phyloP scores from a whole-genome alignment of 495 filamentous ascomycete species.

The Lepraria neglecta region DNA sequence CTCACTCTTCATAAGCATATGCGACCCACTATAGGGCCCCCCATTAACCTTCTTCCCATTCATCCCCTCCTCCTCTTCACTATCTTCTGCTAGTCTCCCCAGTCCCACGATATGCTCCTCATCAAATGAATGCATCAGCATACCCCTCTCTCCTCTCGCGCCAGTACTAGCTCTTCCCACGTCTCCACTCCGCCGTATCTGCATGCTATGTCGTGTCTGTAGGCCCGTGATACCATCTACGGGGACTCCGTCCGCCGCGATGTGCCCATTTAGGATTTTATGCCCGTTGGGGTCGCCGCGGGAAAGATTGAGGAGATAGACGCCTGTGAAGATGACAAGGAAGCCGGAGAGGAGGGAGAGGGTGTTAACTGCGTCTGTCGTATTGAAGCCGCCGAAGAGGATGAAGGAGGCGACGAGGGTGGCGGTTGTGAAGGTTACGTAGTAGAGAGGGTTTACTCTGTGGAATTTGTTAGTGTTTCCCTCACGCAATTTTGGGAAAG shows the following conservation, averaged over 20 bases:
- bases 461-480: constrained; percentile 30
- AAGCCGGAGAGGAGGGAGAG: constrained; percentile 91
- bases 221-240: constrained; percentile 86
- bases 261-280: constrained; percentile 55
- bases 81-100: constrained; percentile 64
- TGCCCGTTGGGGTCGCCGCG: constrained; percentile 82
- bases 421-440: constrained; percentile 97
- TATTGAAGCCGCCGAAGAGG: constrained; percentile 96
- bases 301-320: constrained; percentile 93
- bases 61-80: constrained; percentile 46
- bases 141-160: constrained; percentile 60
- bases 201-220: constrained; percentile 88
- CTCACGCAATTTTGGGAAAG: constrained; percentile 6
- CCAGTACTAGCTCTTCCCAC: constrained; percentile 47
- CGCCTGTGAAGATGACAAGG: constrained; percentile 92
- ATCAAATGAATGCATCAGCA: constrained; percentile 73
- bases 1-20: constrained; percentile 38
- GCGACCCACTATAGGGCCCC: constrained; percentile 27
- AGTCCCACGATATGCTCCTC: constrained; percentile 64
- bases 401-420: constrained; percentile 95
- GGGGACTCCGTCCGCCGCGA: constrained; percentile 60
- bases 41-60: constrained; percentile 14
- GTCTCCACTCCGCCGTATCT: constrained; percentile 64
- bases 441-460: constrained; percentile 97
- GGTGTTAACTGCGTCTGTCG: constrained; percentile 85